Evolutionary conservation across 1,284 basidiomycete genomes (phyloP), one percentile per base, ranked within the genome.

Genomic region (Marasmius fiardii): DNA sequence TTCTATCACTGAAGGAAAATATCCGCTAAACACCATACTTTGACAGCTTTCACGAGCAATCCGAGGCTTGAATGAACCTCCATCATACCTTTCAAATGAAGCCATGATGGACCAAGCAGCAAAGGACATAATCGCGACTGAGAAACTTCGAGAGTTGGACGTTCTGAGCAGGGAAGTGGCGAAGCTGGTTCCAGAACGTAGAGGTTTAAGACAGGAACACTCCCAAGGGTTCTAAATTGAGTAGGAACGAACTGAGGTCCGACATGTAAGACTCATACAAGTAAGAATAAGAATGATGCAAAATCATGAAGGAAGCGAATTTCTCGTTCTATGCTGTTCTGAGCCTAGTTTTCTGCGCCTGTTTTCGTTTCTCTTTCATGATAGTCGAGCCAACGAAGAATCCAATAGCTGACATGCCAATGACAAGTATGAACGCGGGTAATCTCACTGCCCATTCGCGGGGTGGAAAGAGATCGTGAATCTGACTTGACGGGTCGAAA

Each of bases 361-460:
- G 80, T 71, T 81, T 90, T 63, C 76, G 74, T 45, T 86, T 90
- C 71, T 94, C 92, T 64, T 83, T 85, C 51, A 86, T 70, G 54
- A 93, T 79, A 3, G 92, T 93, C 20, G 74, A 77, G 2, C 88
- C 91, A 31, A 96, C 72, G 69, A 97, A 95, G 35, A 80, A 67
- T 8, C 90, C 90, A 48, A 97, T 86, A 16, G 78, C 86, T 8
- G 86, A 78, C 47, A 95, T 71, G 14, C 93, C 94, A 6, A 90
- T 65, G 6, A 94, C 77, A 4, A 98, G 81, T 35, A 94, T 74
- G 66, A 93, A 82, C 1, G 92, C 90, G 37, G 95, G 94, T 39
- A 95, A 69, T 26, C 90, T 83, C 37, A 96, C 77, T 4, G 93
- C 95, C 93, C 94, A 97, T 75, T 95, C 92, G 55, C 95, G 80